A percentile compares a stretch with the other conserved stretches of the same genome.
Evolutionary conservation across 2,329 filamentous ascomycete genomes (phyloP).

Genomic region (Colletotrichum somersetense): DNA sequence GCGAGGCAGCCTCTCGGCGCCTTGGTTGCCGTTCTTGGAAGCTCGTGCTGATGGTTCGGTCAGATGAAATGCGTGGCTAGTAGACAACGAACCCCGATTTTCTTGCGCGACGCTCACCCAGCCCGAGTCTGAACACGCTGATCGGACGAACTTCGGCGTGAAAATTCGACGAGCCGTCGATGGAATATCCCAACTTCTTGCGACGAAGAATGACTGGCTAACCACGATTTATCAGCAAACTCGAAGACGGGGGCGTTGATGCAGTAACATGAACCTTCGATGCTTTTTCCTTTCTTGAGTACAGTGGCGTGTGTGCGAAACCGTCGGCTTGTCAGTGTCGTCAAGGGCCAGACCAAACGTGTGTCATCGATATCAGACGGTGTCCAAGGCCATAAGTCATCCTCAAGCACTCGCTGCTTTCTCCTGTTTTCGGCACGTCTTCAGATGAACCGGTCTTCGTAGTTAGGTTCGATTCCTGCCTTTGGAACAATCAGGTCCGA

Average conservation of each 20-base stretch:
- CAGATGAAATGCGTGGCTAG: constrained; percentile 18
- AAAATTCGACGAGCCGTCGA: constrained; percentile 21
- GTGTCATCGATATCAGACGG: constrained; percentile 36
- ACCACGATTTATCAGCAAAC: constrained; percentile 6
- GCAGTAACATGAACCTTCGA: constrained; percentile 37
- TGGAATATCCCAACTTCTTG: constrained; percentile 17
- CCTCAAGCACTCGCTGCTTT: constrained; percentile 36
- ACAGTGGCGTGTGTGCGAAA: constrained; percentile 29
- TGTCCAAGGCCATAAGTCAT: constrained; percentile 19
- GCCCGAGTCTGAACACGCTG: constrained; percentile 21
- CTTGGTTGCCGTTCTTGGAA: constrained; percentile 22
- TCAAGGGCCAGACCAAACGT: constrained; percentile 26
- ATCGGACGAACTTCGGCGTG: constrained; percentile 37
- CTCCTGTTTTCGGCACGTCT: constrained; percentile 34
- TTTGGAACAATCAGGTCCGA: constrained; percentile 3
- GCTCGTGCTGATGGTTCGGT: not conserved
- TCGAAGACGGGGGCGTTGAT: constrained; percentile 23
- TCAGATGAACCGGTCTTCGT: constrained; percentile 25
- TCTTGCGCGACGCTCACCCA: constrained; percentile 31
- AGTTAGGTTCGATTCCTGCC: constrained; percentile 20
- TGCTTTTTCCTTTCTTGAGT: constrained; percentile 37
- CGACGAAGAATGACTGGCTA: not conserved
- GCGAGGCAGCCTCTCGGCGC: constrained; percentile 16
- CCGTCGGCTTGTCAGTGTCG: constrained; percentile 9
- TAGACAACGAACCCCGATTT: constrained; percentile 18